Evolutionary conservation across 2,329 filamentous ascomycete species (phyloP).

Genomic region (Nothophoma quercina): DNA sequence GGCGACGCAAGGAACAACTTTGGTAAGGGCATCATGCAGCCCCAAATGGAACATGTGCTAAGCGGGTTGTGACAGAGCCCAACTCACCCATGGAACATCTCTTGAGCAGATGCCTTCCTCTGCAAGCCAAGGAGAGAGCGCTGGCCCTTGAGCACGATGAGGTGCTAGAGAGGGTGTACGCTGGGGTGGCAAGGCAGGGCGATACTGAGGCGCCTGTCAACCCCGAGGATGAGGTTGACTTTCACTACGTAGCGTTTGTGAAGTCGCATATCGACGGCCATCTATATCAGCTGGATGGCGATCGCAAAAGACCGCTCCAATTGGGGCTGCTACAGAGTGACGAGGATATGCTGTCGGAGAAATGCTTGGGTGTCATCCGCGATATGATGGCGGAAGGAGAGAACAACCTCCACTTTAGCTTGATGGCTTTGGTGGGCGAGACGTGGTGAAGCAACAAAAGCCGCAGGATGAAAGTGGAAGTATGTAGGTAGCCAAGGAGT

Average conservation of each 20-base stretch:
- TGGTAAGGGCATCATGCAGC: conserved; percentile 48
- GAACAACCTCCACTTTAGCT: conserved; percentile 36
- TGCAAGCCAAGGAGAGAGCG: conserved; percentile 22
- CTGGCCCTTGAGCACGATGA: conserved; percentile 25
- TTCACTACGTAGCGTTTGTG: conserved; percentile 45
- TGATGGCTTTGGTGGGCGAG: conserved; percentile 36
- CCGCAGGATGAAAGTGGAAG: not conserved
- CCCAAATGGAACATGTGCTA: not conserved
- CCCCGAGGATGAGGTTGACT: conserved; percentile 45
- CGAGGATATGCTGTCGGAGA: conserved; percentile 34
- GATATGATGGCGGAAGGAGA: conserved; percentile 26
- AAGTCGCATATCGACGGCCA: conserved; percentile 29
- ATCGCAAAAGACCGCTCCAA: conserved; percentile 41
- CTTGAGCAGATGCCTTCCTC: conserved; percentile 13
- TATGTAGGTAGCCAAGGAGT: conserved; percentile 63
- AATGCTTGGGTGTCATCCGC: conserved; percentile 30
- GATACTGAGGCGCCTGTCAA: conserved; percentile 35
- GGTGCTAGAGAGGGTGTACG: conserved; percentile 36
- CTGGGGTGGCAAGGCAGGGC: conserved; percentile 34
- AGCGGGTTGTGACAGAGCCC: conserved; percentile 11
- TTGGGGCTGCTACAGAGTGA: conserved; percentile 31
- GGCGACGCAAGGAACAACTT: conserved; percentile 72
- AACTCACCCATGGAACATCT: conserved; percentile 25
- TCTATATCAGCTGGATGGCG: conserved; percentile 42
- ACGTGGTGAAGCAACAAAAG: conserved; percentile 5